phyloP scores from a whole-genome alignment of 768 basidiomycete genomes.

The Leccinum obscurum region DNA sequence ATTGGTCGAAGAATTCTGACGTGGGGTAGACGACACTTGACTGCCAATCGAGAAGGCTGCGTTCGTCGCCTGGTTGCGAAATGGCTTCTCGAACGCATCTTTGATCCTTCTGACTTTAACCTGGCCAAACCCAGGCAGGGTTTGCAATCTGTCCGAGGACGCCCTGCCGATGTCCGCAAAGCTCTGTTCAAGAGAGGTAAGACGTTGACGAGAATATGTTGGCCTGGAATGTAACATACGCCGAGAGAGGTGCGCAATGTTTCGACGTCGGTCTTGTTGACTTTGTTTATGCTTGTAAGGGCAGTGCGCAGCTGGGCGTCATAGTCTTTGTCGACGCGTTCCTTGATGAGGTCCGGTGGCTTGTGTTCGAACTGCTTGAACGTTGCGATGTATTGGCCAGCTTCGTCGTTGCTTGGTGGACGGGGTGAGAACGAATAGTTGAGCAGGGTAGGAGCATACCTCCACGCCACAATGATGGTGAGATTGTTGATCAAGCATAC shows the following conservation, averaged over 20 bases:
- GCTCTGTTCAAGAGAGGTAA: slow-evolving; percentile 52
- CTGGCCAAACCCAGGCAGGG: slow-evolving; percentile 90
- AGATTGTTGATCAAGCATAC: slow-evolving; percentile 90
- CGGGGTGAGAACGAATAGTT: slow-evolving; percentile 4
- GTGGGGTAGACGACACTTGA: slow-evolving; percentile 18
- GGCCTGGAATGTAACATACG: slow-evolving; percentile 46
- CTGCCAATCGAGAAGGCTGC: slow-evolving; percentile 37
- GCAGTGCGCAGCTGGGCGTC: slow-evolving; percentile 75
- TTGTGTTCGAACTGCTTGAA: slow-evolving; percentile 96
- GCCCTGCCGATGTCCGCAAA: slow-evolving; percentile 80
- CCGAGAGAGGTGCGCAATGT: slow-evolving; percentile 91
- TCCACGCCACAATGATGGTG: slow-evolving; percentile 91
- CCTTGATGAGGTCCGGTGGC: slow-evolving; percentile 91
- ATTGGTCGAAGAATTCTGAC: neutral
- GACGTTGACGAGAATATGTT: neutral
- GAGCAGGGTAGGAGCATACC: slow-evolving; percentile 45
- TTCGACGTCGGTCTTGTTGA: slow-evolving; percentile 97
- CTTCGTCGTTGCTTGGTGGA: slow-evolving; percentile 75
- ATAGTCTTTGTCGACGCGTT: slow-evolving; percentile 90
- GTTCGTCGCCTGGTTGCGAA: slow-evolving; percentile 66
- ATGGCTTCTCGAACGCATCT: slow-evolving; percentile 89
- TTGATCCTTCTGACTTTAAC: slow-evolving; percentile 90
- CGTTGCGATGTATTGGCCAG: slow-evolving; percentile 84
- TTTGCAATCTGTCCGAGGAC: slow-evolving; percentile 70
- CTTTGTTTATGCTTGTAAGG: slow-evolving; percentile 86